Percentiles rank a stretch among this genome's conserved stretches.
phyloP scores from a whole-genome alignment of 148 eudicot genomes.

The Silene latifolia region DNA sequence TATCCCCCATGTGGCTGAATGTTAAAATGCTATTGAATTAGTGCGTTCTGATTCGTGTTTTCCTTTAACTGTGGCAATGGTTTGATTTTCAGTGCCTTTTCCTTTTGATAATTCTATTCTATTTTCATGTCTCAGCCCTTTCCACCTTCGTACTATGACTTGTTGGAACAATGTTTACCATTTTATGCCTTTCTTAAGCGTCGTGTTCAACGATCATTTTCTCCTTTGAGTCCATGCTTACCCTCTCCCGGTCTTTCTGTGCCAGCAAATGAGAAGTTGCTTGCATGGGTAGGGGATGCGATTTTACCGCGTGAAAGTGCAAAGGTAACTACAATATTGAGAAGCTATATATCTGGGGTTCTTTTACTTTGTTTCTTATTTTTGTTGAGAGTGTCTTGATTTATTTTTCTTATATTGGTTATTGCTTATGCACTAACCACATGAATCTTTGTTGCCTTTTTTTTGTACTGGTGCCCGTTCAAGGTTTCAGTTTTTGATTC shows the following conservation, averaged over 20 bases:
- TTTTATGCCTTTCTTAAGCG: slow-evolving; percentile 75
- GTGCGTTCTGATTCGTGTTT: neutral
- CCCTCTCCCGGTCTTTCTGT: slow-evolving; percentile 73
- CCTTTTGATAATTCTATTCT: slow-evolving; percentile 20
- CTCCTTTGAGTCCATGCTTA: slow-evolving; percentile 36
- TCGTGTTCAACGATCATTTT: slow-evolving; percentile 36
- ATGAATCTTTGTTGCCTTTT: slow-evolving; percentile 6
- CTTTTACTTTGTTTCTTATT: neutral
- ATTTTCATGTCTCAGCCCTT: slow-evolving; percentile 42
- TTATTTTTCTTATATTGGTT: neutral
- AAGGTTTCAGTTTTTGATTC: slow-evolving; percentile 98
- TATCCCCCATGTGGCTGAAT: neutral
- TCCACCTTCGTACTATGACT: slow-evolving; percentile 58
- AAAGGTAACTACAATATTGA: slow-evolving; percentile 58
- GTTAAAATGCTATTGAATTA: neutral
- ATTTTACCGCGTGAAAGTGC: slow-evolving; percentile 90
- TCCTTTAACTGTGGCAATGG: neutral
- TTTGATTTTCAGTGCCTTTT: neutral
- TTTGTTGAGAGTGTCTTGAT: neutral
- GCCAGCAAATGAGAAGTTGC: slow-evolving; percentile 78
- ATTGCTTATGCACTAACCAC: neutral
- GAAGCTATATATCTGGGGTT: too few relatives aligned
- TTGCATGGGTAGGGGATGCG: slow-evolving; percentile 94
- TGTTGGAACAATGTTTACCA: slow-evolving; percentile 84
- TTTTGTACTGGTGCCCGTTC: slow-evolving; percentile 22